Base-by-base conservation (phyloP, 768 basidiomycete species). In the Suillus hirtellus region DNA sequence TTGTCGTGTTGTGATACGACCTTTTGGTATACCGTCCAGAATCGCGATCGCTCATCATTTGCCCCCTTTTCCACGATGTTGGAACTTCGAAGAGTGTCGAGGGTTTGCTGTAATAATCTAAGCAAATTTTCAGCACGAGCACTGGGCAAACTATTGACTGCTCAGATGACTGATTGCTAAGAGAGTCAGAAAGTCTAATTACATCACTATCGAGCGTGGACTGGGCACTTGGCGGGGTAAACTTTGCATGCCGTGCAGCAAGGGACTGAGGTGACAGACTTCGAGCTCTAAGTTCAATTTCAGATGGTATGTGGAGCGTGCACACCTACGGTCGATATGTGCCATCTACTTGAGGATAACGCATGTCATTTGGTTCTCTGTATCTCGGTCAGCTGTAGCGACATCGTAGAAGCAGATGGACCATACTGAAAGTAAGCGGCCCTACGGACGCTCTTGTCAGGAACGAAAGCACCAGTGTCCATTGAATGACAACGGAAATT, bases 1-100 rank as follows among this genome's bases (percentile, higher is more conserved):
- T 59, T 31, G 34, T 59, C 60, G 4, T 59, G 34, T 61, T 60
- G 58, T 21, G 34, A 59, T n/a, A 59, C 60, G n/a, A 59, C 58
- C 12, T 31, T 56, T 60, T 59, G 49, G 10, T 61, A 61, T 17
- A 40, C 53, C 11, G 58, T 37, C 60, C 60, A 61, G 38, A 61
- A 60, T 31, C 34, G 49, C 8, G 60, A 40, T 24, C 21, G 58
- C 21, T 31, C 17, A 31, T 61, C 59, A 5, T 60, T 61, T 17
- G 21, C 21, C 10, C 58, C 38, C 21, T 55, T 54, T 42, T 42
- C 38, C 15, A 42, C 21, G 27, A 61, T 61, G 34, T 21, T 62
- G 11, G 61, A 62, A 42, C 31, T 56, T 40, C 2, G 49, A 42
- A 62, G 61, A 56, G 59, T 62, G 19, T 62, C 35, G 19, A 61